These are phyloP conservation scores for Fusarium floridanum DNA, from an alignment of 2,329 filamentous ascomycete genomes.

Conservation along the genomic window DNA sequence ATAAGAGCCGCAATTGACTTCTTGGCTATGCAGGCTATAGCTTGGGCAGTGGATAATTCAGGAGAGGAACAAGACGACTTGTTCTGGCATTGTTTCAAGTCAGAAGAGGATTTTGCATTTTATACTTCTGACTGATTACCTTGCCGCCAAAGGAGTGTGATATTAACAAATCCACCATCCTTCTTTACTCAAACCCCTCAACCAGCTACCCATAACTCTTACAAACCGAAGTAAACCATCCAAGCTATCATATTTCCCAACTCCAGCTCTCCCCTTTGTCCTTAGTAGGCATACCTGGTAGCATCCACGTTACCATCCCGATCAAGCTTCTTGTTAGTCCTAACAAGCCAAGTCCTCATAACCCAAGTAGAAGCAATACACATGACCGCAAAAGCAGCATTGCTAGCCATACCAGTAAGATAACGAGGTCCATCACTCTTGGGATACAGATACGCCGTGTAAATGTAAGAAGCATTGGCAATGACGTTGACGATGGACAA, in stretches of 20 bases:
- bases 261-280: no score
- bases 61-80: neutral
- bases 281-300: conserved; percentile 39
- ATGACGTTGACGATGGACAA: conserved; percentile 59
- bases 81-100: neutral
- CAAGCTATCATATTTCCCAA: neutral
- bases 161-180: neutral
- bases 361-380: conserved; percentile 45
- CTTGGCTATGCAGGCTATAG: neutral
- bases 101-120: neutral
- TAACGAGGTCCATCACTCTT: conserved; percentile 57
- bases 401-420: conserved; percentile 54
- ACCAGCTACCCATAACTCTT: neutral
- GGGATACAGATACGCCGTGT: conserved; percentile 60
- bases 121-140: neutral
- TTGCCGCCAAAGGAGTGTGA: neutral
- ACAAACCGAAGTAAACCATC: neutral
- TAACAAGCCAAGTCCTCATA: conserved; percentile 43
- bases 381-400: conserved; percentile 44
- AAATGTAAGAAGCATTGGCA: conserved; percentile 59
- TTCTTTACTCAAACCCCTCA: no score
- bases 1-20: neutral
- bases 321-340: conserved; percentile 44
- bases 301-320: conserved; percentile 17
- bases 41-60: neutral